These are phyloP conservation scores for Rhizopogon vulgaris DNA, from an alignment of 768 basidiomycete genomes.

Conservation along the genomic window DNA sequence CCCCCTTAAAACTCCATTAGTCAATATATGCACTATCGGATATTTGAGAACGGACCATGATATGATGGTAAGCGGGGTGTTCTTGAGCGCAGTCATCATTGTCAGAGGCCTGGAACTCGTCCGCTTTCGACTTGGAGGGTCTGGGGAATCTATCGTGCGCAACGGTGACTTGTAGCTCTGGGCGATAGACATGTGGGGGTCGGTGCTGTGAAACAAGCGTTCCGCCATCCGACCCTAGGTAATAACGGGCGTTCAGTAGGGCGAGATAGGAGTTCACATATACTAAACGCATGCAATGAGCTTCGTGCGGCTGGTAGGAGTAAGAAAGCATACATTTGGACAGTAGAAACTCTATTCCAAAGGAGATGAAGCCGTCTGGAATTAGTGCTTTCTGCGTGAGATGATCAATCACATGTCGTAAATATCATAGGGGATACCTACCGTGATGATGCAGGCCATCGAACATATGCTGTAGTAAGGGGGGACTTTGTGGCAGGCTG, in stretches of 20 bases:
- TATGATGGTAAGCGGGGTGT: not conserved
- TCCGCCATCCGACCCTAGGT: not conserved
- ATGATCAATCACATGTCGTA: not conserved
- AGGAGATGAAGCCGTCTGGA: slow-evolving; percentile 50
- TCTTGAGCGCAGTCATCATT: not conserved
- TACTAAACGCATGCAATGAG: slow-evolving; percentile 25
- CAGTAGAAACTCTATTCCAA: slow-evolving; percentile 47
- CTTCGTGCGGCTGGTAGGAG: not conserved
- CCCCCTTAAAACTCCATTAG: not conserved
- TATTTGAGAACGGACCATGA: not conserved
- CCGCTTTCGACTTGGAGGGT: not conserved
- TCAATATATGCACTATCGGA: not conserved
- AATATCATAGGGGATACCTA: not conserved
- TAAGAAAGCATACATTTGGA: slow-evolving; percentile 39
- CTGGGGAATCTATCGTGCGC: slow-evolving; percentile 10
- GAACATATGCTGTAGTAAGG: not conserved
- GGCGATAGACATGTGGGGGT: not conserved
- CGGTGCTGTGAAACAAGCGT: not conserved
- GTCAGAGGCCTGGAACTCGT: not conserved
- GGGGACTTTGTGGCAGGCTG: not conserved
- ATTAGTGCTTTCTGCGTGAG: slow-evolving; percentile 35
- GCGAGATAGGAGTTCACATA: slow-evolving; percentile 56
- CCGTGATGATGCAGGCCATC: not conserved
- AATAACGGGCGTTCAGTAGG: slow-evolving; percentile 7
- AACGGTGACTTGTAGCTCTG: not conserved